phyloP scores from a whole-genome alignment of 345 rosid species.

The Rhodomyrtus tomentosa region DNA sequence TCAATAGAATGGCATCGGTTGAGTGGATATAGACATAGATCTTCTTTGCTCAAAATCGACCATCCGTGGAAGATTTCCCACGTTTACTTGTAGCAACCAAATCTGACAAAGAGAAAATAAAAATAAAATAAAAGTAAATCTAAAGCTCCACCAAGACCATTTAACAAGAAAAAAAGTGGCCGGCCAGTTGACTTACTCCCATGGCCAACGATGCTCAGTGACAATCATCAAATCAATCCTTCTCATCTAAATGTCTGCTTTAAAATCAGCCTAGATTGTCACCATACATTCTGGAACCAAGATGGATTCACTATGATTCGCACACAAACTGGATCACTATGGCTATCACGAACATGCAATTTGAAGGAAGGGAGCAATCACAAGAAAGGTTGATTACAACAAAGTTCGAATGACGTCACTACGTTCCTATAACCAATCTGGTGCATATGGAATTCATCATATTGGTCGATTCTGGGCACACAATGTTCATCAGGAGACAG shows the following conservation, averaged over 20 bases:
- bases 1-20: not conserved
- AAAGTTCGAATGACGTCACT: not conserved
- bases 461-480: not conserved
- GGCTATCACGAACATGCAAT: too few species aligned
- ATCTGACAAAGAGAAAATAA: too few species aligned
- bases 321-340: not conserved
- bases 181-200: not conserved
- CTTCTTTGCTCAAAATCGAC: too few species aligned
- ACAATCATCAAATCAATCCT: not conserved
- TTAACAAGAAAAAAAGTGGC: not conserved
- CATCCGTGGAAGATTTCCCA: too few species aligned
- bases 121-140: too few species aligned
- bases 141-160: not conserved
- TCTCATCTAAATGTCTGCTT: not conserved
- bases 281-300: not conserved
- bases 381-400: not conserved
- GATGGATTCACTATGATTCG: not conserved
- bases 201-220: not conserved
- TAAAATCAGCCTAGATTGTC: not conserved
- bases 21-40: too few species aligned
- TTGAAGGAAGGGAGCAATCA: not conserved
- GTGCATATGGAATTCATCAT: not conserved
- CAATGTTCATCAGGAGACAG: too few species aligned
- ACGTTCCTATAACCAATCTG: not conserved
- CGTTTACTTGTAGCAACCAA: too few species aligned